phyloP scores from a whole-genome alignment of 192 early-diverging fungal species.

The Podochytrium sp. region DNA sequence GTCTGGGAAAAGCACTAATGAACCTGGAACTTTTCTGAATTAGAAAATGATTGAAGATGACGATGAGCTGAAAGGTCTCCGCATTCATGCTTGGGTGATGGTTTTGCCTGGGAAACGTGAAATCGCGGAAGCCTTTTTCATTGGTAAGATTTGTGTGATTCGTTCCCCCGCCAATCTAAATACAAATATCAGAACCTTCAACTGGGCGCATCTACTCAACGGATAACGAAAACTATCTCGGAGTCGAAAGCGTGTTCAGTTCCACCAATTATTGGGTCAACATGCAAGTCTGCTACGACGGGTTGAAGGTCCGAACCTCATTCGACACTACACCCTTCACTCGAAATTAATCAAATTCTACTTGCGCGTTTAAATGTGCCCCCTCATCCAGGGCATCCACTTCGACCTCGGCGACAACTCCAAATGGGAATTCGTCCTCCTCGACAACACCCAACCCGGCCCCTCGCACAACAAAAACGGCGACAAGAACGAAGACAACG shows the following conservation, averaged over 20 bases:
- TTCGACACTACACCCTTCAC: not conserved
- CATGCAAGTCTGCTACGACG: slow-evolving; percentile 67
- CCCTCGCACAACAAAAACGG: slow-evolving; percentile 33
- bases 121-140: slow-evolving; percentile 63
- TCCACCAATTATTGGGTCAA: slow-evolving; percentile 66
- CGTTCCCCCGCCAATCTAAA: not conserved
- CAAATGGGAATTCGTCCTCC: slow-evolving; percentile 66
- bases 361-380: too few relatives aligned
- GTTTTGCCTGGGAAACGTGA: slow-evolving; percentile 63
- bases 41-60: slow-evolving; percentile 50
- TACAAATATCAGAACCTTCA: slow-evolving; percentile 43
- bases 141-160: slow-evolving; percentile 37
- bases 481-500: slow-evolving; percentile 40
- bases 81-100: slow-evolving; percentile 63
- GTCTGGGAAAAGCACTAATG: not conserved
- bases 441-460: slow-evolving; percentile 60
- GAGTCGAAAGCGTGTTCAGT: slow-evolving; percentile 62
- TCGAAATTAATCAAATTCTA: too few relatives aligned
- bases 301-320: slow-evolving; percentile 44
- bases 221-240: slow-evolving; percentile 59
- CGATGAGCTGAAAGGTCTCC: slow-evolving; percentile 59
- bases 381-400: slow-evolving; percentile 51
- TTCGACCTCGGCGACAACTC: slow-evolving; percentile 65
- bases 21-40: not conserved
- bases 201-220: slow-evolving; percentile 52